These are phyloP conservation scores for Kondoa subrosea DNA, from an alignment of 768 basidiomycete species.

Conservation along the genomic window DNA sequence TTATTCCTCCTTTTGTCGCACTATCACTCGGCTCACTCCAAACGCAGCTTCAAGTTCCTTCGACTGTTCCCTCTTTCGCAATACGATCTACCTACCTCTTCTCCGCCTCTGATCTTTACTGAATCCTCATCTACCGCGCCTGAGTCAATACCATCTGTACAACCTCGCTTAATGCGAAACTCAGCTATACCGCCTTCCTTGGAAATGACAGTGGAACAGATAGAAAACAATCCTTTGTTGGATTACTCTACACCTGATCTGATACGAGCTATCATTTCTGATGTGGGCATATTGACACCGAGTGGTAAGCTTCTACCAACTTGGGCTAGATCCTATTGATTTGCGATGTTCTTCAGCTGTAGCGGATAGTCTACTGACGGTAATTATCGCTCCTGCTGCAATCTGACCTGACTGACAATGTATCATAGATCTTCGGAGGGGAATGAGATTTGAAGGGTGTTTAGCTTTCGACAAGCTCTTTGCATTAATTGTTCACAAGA, in stretches of 20 bases:
- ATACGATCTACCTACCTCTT: constrained; percentile 16
- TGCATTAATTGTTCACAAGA: constrained; percentile 57
- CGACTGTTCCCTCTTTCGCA: constrained; percentile 20
- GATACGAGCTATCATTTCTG: constrained; percentile 15
- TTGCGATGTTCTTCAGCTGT: no score
- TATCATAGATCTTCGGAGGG: no score
- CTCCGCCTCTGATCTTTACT: constrained; percentile 10
- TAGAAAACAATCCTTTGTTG: constrained; percentile 19
- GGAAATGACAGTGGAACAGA: constrained; percentile 18
- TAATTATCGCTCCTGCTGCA: no score
- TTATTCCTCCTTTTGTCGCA: neutral
- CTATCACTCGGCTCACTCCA: neutral
- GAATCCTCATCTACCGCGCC: constrained; percentile 3
- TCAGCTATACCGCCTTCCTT: constrained; percentile 14
- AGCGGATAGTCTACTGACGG: neutral
- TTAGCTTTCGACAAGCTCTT: no score
- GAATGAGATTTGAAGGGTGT: neutral
- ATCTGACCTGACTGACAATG: no score
- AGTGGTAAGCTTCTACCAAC: no score
- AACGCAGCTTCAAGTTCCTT: constrained; percentile 18
- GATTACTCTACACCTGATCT: constrained; percentile 21
- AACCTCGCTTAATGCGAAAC: constrained; percentile 6
- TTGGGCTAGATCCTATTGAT: no score
- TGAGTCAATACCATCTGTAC: constrained; percentile 1
- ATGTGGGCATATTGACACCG: constrained; percentile 19